Evolutionary conservation across 1,284 basidiomycete species (phyloP), one percentile per base, ranked within the genome.

Genomic region (Sanghuangporus sanghuang): DNA sequence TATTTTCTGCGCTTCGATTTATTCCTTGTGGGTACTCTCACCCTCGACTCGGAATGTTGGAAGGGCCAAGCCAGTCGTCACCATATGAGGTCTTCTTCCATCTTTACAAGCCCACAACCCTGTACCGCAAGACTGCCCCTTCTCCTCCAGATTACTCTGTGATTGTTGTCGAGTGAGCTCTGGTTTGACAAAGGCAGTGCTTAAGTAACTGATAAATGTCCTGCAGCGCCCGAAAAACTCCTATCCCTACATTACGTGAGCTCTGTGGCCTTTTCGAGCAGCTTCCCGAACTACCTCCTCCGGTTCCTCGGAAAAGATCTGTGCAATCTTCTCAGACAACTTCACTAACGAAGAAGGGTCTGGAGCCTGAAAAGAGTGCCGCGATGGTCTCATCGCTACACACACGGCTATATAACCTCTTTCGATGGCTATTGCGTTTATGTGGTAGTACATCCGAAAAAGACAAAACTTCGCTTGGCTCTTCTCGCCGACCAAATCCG

Each of bases 31-130:
- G 92, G 21, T 79, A 86, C 71, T 70, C 70, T 5, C 68, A 77
- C 16, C 78, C 27, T 32, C 79, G 12, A 38, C 69, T 55, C 58
- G 35, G 36, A 42, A 54, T 40, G 23, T 42, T 55, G 46, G 67
- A 49, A 49, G 65, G 62, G 8, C 38, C 23, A 38, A 55, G 18
- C 59, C 61, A 6, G 61, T 54, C 62, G 1, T 86, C 90, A 18
- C 89, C 90, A 0, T 97, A 95, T 73, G 79, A 85, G 57, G 82
- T 92, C 21, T 98, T 97, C 78, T 99, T 83, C 76, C 90, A 98
- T 72, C 81, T 96, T 3, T 98, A 96, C 81, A 96, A 97, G 71
- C 96, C 96, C 1, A 82, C 82, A 2, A 93, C 94, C 0, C 79
- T 88, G 7, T 97, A 90, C 77, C 88, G 87, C 71, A 94, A 93